Percentiles rank a stretch among this genome's conserved stretches.
Conservation (phyloP, 495 filamentous ascomycete species). For the Sordaria brevicollis region DNA sequence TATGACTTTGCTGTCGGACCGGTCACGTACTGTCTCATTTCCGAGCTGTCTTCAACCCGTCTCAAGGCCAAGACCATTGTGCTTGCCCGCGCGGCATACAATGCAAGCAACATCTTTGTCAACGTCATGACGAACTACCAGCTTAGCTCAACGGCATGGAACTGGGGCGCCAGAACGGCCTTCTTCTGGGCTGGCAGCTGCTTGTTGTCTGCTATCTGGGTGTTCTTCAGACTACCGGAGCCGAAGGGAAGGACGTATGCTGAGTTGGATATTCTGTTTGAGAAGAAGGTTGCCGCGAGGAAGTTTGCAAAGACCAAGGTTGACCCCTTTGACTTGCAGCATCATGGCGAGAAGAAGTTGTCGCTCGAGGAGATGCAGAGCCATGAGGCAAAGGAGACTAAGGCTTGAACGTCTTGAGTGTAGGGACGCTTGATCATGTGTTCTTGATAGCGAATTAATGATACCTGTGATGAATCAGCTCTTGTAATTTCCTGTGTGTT, state of each 20-base stretch:
- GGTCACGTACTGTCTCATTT: constrained; percentile 45
- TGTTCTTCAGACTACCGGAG: constrained; percentile 26
- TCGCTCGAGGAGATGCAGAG: not conserved
- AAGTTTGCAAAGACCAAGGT: constrained; percentile 25
- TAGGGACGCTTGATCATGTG: not conserved
- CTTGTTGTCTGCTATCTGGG: constrained; percentile 28
- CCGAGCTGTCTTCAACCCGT: constrained; percentile 42
- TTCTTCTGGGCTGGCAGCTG: constrained; percentile 46
- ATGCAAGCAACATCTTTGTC: constrained; percentile 32
- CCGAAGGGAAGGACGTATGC: constrained; percentile 32
- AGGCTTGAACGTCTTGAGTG: not conserved
- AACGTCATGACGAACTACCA: constrained; percentile 42
- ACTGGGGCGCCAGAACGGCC: constrained; percentile 34
- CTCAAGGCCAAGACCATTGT: constrained; percentile 47
- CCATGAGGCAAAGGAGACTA: not conserved
- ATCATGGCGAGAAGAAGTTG: not conserved
- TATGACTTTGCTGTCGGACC: constrained; percentile 47
- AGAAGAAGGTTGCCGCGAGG: constrained; percentile 26
- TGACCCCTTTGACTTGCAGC: constrained; percentile 14
- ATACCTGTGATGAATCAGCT: not conserved
- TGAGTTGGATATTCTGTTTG: constrained; percentile 43
- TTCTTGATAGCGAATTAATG: not conserved
- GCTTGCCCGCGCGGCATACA: constrained; percentile 43
- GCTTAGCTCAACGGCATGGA: constrained; percentile 40
- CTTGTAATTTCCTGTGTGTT: rapidly evolving